Conservation (phyloP, 73 alveolate species). For the Paramecium primaurelia region DNA sequence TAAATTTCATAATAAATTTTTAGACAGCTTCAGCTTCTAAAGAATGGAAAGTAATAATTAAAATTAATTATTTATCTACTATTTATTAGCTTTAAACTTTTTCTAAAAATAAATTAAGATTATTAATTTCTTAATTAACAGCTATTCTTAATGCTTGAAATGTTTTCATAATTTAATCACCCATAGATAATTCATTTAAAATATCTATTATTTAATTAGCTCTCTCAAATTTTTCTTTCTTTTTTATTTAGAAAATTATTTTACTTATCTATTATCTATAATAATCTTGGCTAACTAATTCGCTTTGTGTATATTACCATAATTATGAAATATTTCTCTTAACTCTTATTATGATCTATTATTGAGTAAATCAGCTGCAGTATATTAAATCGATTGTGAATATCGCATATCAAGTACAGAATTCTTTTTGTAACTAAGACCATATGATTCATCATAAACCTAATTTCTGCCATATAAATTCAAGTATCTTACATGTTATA, state of each 20-base stretch:
- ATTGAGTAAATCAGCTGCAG: constrained; percentile 16
- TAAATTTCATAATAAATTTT: neutral
- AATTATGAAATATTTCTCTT: neutral
- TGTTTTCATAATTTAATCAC: neutral
- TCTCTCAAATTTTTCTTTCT: neutral
- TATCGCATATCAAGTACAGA: constrained; percentile 4
- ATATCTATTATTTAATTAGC: neutral
- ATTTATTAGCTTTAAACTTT: neutral
- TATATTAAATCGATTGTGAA: neutral
- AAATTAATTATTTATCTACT: neutral
- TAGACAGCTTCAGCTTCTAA: neutral
- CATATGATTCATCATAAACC: neutral
- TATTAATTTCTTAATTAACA: neutral
- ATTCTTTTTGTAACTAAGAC: constrained; percentile 3
- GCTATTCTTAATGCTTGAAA: constrained; percentile 37
- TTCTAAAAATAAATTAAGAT: neutral
- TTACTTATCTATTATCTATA: neutral
- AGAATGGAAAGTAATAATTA: constrained; percentile 38
- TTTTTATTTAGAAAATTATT: neutral
- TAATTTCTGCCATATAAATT: neutral
- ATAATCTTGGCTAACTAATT: neutral
- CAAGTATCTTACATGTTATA: neutral
- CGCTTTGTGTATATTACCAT: neutral
- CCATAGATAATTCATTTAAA: neutral
- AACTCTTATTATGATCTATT: neutral